phyloP scores from a whole-genome alignment of 306 rosid genomes.

The Rosa persica region DNA sequence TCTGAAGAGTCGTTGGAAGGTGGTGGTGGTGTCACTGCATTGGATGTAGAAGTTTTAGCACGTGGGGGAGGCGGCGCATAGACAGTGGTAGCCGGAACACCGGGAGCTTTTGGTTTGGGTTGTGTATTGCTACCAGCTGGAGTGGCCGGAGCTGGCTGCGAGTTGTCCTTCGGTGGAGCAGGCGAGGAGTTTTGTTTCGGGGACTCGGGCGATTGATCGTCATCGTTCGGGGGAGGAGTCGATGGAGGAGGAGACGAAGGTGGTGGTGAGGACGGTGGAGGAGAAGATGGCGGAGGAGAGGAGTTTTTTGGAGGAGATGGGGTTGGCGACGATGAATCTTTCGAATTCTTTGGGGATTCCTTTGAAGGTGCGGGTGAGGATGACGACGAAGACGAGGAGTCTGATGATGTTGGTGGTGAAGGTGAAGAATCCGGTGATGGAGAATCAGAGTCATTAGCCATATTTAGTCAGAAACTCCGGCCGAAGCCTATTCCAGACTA shows the following conservation, averaged over 20 bases:
- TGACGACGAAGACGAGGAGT: neutral
- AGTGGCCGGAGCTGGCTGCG: neutral
- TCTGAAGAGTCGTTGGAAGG: constrained; percentile 16
- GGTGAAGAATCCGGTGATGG: constrained; percentile 31
- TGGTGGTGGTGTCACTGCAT: constrained; percentile 38
- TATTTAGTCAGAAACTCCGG: constrained; percentile 46
- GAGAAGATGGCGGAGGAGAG: constrained; percentile 3
- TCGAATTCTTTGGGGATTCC: neutral
- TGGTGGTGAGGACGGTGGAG: constrained; percentile 8
- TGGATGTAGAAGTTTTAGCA: neutral
- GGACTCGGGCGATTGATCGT: neutral
- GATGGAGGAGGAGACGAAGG: constrained; percentile 9
- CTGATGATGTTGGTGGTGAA: constrained; percentile 18
- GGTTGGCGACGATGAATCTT: constrained; percentile 22
- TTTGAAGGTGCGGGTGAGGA: constrained; percentile 11
- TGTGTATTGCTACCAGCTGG: constrained; percentile 4
- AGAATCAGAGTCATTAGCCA: constrained; percentile 35
- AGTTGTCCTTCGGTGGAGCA: neutral
- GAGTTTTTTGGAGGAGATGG: constrained; percentile 6
- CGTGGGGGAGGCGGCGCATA: constrained; percentile 26
- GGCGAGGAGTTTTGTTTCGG: neutral
- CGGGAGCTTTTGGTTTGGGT: constrained; percentile 2
- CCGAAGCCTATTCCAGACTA: constrained; percentile 27
- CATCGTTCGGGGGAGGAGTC: neutral
- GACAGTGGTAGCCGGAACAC: neutral